Conservation (phyloP, 2,329 filamentous ascomycete genomes). For the Xylaria sp. region DNA sequence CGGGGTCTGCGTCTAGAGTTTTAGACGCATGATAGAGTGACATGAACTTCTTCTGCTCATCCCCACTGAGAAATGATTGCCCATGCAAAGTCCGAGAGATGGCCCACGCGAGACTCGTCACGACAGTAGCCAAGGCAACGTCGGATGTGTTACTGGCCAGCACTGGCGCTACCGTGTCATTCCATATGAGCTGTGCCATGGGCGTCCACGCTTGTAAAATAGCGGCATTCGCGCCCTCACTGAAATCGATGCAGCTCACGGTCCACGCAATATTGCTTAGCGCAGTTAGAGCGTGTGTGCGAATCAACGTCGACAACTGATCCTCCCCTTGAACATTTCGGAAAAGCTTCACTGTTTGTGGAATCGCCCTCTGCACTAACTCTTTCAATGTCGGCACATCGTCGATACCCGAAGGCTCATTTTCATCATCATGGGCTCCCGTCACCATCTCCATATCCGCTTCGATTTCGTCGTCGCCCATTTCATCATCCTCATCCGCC, state of each 20-base stretch:
- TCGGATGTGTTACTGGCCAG: slow-evolving; percentile 67
- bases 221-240: slow-evolving; percentile 56
- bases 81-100: slow-evolving; percentile 61
- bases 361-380: slow-evolving; percentile 52
- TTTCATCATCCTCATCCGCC: slow-evolving; percentile 54
- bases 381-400: slow-evolving; percentile 60
- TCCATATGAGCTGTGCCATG: slow-evolving; percentile 62
- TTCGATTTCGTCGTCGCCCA: slow-evolving; percentile 62
- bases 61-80: slow-evolving; percentile 53
- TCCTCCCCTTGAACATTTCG: slow-evolving; percentile 50
- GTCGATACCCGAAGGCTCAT: slow-evolving; percentile 52
- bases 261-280: slow-evolving; percentile 74
- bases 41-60: slow-evolving; percentile 68
- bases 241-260: slow-evolving; percentile 65
- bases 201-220: slow-evolving; percentile 62
- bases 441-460: slow-evolving; percentile 71
- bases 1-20: slow-evolving; percentile 41
- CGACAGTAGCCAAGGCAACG: slow-evolving; percentile 63
- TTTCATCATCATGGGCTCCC: slow-evolving; percentile 51
- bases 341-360: slow-evolving; percentile 52
- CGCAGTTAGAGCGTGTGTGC: slow-evolving; percentile 61
- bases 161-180: slow-evolving; percentile 59
- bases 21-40: slow-evolving; percentile 67
- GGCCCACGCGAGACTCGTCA: slow-evolving; percentile 71
- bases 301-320: slow-evolving; percentile 50